Base-by-base conservation (phyloP, 495 filamentous ascomycete genomes). In the Pseudomonodictys pantanalensis region DNA sequence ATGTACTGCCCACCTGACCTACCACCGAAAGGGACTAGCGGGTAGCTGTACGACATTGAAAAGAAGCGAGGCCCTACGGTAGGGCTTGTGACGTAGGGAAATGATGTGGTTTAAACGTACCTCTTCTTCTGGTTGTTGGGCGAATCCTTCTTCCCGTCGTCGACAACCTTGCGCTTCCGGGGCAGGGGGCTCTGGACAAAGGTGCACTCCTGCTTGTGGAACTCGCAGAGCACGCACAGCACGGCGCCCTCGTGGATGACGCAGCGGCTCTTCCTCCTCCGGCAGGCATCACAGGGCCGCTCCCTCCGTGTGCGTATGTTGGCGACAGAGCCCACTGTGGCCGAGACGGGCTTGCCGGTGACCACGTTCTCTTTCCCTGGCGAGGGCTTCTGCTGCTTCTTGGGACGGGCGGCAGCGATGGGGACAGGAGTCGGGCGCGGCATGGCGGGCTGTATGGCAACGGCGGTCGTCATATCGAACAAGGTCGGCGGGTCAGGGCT, bases 171-270 rank as follows among this genome's bases (percentile, higher is more conserved):
- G 25, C 65, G 80, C 79, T 73, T 90, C 72, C 75, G 74, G 73
- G 58, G 78, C 74, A 72, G 73, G 1, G 75, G 75, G 51, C 71
- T 73, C 57, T 77, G 72, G 11, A 76, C 75, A 65, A 76, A 77
- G 24, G 75, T 77, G 58, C 75, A 77, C 39, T 76, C 74, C 56
- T 77, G 75, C 62, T 76, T 75, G 65, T 77, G 75, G 61, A 77
- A 76, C 53, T 76, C 74, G 59, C 75, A 77, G 55, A 85, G 77
- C 45, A 83, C 81, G 53, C 77, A 79, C 39, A 73, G 78, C 86
- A 91, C 73, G 84, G 83, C 80, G 88, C 96, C 76, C 86, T 90
- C 89, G 69, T 91, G 88, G 75, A 96, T 88, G 54, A 95, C 90
- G 76, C 93, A 98, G 67, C 91, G 86, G 66, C 85, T 90, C 73